These are phyloP conservation scores for Tolypocladium tropicale DNA, from an alignment of 2,329 filamentous ascomycete genomes.

Conservation along the genomic window DNA sequence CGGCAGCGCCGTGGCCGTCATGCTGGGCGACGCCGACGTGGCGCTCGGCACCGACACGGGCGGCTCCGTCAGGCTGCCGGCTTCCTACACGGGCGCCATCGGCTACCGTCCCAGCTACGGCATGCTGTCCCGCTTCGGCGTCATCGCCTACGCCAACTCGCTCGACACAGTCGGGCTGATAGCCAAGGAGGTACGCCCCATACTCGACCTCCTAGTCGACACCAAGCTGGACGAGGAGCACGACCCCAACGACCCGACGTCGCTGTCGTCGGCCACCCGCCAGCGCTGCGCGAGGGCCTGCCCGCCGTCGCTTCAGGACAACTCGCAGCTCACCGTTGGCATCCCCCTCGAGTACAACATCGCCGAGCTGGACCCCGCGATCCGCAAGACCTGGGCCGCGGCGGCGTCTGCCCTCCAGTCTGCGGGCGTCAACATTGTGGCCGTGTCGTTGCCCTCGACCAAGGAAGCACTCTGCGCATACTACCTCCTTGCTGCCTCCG, in stretches of 20 bases:
- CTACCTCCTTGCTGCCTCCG: constrained; percentile 89
- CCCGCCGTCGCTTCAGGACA: constrained; percentile 11
- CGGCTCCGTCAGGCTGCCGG: constrained; percentile 77
- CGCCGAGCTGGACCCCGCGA: constrained; percentile 58
- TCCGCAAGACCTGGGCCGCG: constrained; percentile 59
- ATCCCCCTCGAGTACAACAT: constrained; percentile 79
- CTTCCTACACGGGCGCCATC: constrained; percentile 72
- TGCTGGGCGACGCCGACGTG: constrained; percentile 42
- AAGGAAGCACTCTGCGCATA: constrained; percentile 83
- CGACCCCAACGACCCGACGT: constrained; percentile 68
- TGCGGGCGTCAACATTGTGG: constrained; percentile 61
- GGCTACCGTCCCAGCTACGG: constrained; percentile 93
- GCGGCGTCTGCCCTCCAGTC: constrained; percentile 49
- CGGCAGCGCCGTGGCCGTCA: constrained; percentile 81
- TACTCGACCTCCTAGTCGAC: constrained; percentile 43
- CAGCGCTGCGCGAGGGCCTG: constrained; percentile 27
- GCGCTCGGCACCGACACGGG: constrained; percentile 91
- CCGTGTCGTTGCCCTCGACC: constrained; percentile 74
- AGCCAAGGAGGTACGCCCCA: constrained; percentile 39
- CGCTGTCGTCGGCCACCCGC: constrained; percentile 47
- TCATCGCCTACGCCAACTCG: constrained; percentile 87
- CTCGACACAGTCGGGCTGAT: constrained; percentile 82
- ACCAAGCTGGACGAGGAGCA: constrained; percentile 37
- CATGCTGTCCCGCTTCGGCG: constrained; percentile 72
- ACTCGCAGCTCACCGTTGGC: constrained; percentile 36